These are phyloP conservation scores for Citrullus mucosospermus DNA, from an alignment of 306 rosid genomes.

Conservation along the genomic window DNA sequence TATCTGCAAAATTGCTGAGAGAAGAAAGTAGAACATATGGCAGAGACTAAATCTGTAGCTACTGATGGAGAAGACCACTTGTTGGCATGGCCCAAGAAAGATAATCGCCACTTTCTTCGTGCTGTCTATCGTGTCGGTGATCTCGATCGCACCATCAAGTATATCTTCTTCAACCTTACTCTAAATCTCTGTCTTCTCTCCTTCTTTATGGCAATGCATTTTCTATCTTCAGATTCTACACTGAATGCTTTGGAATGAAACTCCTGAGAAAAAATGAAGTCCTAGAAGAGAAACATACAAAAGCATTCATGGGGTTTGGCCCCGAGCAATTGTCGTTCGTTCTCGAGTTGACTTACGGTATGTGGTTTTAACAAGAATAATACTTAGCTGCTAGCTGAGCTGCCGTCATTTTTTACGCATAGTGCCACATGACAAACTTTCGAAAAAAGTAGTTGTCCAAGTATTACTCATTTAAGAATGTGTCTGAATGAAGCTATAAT, in stretches of 20 bases:
- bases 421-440: too few species aligned
- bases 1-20: not conserved
- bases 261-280: constrained; percentile 64
- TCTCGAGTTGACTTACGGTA: constrained; percentile 83
- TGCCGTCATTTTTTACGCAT: too few species aligned
- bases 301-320: constrained; percentile 92
- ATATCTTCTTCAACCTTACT: not conserved
- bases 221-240: constrained; percentile 49
- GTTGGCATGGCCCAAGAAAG: constrained; percentile 78
- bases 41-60: constrained; percentile 42
- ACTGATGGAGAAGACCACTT: constrained; percentile 39
- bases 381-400: not conserved
- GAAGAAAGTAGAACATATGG: constrained; percentile 31
- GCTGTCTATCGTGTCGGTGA: constrained; percentile 94
- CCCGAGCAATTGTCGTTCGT: constrained; percentile 60
- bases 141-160: constrained; percentile 94
- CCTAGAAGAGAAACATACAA: constrained; percentile 74
- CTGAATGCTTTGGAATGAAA: constrained; percentile 80
- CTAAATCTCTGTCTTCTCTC: not conserved
- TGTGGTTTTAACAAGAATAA: constrained; percentile 6
- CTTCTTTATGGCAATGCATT: not conserved
- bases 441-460: too few species aligned
- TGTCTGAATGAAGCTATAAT: too few species aligned
- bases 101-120: constrained; percentile 73
- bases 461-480: too few species aligned